phyloP scores from a whole-genome alignment of 1,284 basidiomycete species.

The Pholiota adiposa region DNA sequence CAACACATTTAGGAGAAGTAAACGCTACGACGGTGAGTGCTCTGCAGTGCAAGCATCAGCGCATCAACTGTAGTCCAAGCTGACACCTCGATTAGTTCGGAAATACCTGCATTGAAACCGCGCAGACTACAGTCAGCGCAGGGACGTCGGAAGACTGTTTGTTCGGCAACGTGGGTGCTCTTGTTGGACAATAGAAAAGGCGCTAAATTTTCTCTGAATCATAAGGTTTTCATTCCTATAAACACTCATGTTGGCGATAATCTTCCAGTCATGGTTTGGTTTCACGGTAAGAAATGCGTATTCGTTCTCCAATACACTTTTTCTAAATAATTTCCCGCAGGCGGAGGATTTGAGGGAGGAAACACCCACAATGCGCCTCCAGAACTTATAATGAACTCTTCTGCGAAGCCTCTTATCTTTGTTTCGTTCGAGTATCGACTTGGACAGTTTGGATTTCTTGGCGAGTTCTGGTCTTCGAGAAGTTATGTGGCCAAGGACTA shows the following conservation, averaged over 20 bases:
- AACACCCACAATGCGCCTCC: conserved; percentile 33
- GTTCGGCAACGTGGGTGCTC: conserved; percentile 40
- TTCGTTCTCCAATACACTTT: not conserved
- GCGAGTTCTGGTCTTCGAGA: conserved; percentile 22
- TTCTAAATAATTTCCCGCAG: conserved; percentile 21
- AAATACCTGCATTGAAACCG: conserved; percentile 34
- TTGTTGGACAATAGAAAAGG: not conserved
- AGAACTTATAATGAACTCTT: conserved; percentile 32
- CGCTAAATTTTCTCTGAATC: not conserved
- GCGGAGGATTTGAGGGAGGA: conserved; percentile 43
- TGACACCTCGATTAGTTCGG: conserved; percentile 31
- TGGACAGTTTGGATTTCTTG: conserved; percentile 45
- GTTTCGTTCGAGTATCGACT: conserved; percentile 46
- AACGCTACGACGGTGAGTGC: conserved; percentile 40
- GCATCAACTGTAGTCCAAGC: not conserved
- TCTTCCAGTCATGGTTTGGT: conserved; percentile 41
- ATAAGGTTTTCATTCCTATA: conserved; percentile 37
- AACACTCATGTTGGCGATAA: conserved; percentile 22
- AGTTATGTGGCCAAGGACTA: not conserved
- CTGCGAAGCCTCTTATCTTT: conserved; percentile 40
- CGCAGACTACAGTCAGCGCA: conserved; percentile 27
- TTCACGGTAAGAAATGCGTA: conserved; percentile 36
- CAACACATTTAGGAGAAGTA: conserved; percentile 36
- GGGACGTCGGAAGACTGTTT: conserved; percentile 45
- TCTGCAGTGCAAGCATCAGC: not conserved